Conservation (phyloP, 1,284 basidiomycete species). For the Cryptococcus sp. region DNA sequence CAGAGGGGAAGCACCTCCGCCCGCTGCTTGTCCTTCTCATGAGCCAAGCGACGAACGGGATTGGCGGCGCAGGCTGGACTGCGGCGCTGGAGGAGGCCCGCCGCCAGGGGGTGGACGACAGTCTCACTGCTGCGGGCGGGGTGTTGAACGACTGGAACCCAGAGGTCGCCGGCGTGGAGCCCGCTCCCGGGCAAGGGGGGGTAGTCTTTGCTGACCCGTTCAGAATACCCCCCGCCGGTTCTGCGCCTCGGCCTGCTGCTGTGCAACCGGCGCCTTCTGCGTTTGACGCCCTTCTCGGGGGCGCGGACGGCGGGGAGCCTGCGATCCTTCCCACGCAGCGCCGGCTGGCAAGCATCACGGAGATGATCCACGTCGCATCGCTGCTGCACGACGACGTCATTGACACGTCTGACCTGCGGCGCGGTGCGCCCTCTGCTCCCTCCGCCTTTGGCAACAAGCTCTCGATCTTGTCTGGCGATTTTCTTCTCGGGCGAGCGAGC, state of each 20-base stretch:
- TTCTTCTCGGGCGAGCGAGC: conserved; percentile 86
- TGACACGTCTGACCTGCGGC: conserved; percentile 76
- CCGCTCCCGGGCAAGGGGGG: conserved; percentile 7
- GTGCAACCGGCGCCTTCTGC: conserved; percentile 7
- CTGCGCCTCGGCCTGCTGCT: conserved; percentile 4
- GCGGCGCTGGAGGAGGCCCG: conserved; percentile 16
- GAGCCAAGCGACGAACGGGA: conserved; percentile 81
- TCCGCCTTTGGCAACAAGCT: conserved; percentile 93
- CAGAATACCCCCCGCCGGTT: conserved; percentile 21
- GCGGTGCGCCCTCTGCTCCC: conserved; percentile 79
- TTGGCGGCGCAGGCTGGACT: conserved; percentile 53
- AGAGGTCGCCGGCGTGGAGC: conserved; percentile 43
- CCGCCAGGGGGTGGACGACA: conserved; percentile 40
- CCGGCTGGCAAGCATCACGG: conserved; percentile 90
- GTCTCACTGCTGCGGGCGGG: conserved; percentile 43
- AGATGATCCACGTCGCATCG: conserved; percentile 98
- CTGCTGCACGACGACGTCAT: conserved; percentile 94
- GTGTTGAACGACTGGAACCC: conserved; percentile 52
- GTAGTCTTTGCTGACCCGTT: conserved; percentile 45
- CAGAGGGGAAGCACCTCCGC: conserved; percentile 76
- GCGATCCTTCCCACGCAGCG: conserved; percentile 76
- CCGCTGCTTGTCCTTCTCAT: conserved; percentile 89
- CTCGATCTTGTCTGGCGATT: conserved; percentile 90
- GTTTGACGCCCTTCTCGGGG: conserved; percentile 12
- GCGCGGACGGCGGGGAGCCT: conserved; percentile 13